A percentile compares a stretch with the other conserved stretches of the same genome.
Conservation (phyloP, 106 monocot species). For the Dendrobium huoshanense region DNA sequence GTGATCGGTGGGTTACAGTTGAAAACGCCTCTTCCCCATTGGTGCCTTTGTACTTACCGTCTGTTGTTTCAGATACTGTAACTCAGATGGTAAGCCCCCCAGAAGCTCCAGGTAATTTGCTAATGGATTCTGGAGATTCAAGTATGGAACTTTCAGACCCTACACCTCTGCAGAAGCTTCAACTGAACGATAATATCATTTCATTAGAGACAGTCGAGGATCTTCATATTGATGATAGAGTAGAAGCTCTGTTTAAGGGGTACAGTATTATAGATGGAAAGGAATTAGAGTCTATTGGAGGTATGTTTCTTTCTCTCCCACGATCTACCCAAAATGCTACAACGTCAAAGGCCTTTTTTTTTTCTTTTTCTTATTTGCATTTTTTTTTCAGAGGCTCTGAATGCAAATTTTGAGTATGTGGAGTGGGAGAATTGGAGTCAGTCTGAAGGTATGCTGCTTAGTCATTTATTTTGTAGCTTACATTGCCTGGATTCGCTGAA, state of each 20-base stretch:
- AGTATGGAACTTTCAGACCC: constrained; percentile 20
- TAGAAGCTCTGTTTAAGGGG: constrained; percentile 71
- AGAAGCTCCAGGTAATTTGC: constrained; percentile 67
- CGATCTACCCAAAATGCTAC: background rate
- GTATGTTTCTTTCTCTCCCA: constrained; percentile 32
- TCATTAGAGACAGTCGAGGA: constrained; percentile 21
- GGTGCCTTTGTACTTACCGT: constrained; percentile 32
- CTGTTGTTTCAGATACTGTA: constrained; percentile 66
- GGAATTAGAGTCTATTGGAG: constrained; percentile 80
- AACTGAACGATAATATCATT: constrained; percentile 15
- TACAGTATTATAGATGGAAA: constrained; percentile 50
- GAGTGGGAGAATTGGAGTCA: constrained; percentile 77
- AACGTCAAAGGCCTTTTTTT: background rate
- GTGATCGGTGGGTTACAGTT: constrained; percentile 87
- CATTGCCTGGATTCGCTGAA: background rate
- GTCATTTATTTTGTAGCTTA: background rate
- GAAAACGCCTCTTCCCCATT: constrained; percentile 95
- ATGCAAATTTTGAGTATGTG: constrained; percentile 45
- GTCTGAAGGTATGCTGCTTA: constrained; percentile 59
- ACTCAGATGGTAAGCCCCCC: constrained; percentile 69
- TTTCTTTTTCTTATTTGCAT: constrained; percentile 11
- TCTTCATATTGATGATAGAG: constrained; percentile 67
- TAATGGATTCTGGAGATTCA: constrained; percentile 50
- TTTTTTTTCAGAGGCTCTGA: constrained; percentile 65
- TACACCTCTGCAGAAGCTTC: constrained; percentile 15